These are phyloP conservation scores for Plasmopara halstedii DNA, from an alignment of 352 stramenopile species.

Conservation along the genomic window DNA sequence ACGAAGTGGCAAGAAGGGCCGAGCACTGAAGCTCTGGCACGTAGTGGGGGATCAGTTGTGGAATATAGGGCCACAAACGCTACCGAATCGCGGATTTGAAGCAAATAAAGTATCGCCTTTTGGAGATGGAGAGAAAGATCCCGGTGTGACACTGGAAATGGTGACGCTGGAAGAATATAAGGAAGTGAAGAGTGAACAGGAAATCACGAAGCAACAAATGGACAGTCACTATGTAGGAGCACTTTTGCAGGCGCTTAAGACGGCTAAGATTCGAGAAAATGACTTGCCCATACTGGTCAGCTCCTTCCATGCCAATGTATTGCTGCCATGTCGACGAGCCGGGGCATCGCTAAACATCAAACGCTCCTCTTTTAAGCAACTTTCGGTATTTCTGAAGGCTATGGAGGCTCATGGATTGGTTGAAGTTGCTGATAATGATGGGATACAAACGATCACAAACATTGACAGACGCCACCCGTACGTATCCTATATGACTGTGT, in stretches of 20 bases:
- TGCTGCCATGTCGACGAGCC: conserved; percentile 54
- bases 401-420: conserved; percentile 58
- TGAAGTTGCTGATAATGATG: conserved; percentile 53
- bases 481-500: conserved; percentile 13
- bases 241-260: conserved; percentile 58
- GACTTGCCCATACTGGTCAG: conserved; percentile 74
- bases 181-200: conserved; percentile 7
- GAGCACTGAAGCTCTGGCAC: conserved; percentile 60
- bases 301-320: conserved; percentile 57
- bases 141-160: conserved; percentile 17
- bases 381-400: conserved; percentile 59
- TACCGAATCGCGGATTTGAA: conserved; percentile 62
- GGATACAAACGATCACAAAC: conserved; percentile 69
- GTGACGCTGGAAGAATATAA: conserved; percentile 41
- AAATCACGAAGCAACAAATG: conserved; percentile 61
- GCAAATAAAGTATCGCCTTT: conserved; percentile 31
- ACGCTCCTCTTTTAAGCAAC: conserved; percentile 75
- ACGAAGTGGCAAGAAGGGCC: conserved; percentile 53
- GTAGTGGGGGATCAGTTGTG: conserved; percentile 68
- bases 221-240: conserved; percentile 56
- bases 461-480: conserved; percentile 64
- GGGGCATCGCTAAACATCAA: conserved; percentile 64
- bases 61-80: conserved; percentile 56
- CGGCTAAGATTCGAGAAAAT: conserved; percentile 51
- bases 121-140: conserved; percentile 19